Conservation (phyloP, 2,329 filamentous ascomycete species). For the Alternaria infectoria region DNA sequence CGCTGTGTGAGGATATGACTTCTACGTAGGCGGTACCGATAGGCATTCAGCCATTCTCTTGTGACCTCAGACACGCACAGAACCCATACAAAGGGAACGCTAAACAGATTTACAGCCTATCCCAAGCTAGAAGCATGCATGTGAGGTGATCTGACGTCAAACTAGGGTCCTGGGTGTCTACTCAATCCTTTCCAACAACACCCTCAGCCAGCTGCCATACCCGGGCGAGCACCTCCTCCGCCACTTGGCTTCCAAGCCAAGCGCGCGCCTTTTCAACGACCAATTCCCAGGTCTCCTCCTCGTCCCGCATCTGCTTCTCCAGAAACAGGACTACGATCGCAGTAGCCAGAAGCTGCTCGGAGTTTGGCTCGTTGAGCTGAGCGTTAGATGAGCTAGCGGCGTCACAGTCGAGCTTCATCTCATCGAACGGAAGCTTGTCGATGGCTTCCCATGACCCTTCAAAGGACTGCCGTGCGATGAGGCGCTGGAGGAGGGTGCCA, state of each 20-base stretch:
- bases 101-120: too few species aligned
- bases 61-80: too few species aligned
- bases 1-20: too few species aligned
- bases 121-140: too few species aligned
- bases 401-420: not conserved
- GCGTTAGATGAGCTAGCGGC: not conserved
- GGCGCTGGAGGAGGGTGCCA: not conserved
- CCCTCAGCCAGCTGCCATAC: not conserved
- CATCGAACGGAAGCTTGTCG: not conserved
- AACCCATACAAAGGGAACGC: too few species aligned
- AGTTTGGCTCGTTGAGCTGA: not conserved
- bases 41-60: too few species aligned
- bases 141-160: too few species aligned
- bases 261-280: slow-evolving; percentile 8
- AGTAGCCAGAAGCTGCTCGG: not conserved
- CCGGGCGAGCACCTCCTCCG: not conserved
- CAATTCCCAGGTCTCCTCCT: slow-evolving; percentile 5
- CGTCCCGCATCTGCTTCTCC: slow-evolving; percentile 1
- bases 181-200: not conserved
- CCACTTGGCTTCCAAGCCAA: not conserved
- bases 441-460: not conserved
- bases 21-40: too few species aligned
- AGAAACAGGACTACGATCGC: not conserved
- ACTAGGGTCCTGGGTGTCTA: too few species aligned
- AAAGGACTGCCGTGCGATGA: slow-evolving; percentile 5